These are phyloP conservation scores for Zymoseptoria crescenta DNA, from an alignment of 2,329 filamentous ascomycete species.

Conservation along the genomic window DNA sequence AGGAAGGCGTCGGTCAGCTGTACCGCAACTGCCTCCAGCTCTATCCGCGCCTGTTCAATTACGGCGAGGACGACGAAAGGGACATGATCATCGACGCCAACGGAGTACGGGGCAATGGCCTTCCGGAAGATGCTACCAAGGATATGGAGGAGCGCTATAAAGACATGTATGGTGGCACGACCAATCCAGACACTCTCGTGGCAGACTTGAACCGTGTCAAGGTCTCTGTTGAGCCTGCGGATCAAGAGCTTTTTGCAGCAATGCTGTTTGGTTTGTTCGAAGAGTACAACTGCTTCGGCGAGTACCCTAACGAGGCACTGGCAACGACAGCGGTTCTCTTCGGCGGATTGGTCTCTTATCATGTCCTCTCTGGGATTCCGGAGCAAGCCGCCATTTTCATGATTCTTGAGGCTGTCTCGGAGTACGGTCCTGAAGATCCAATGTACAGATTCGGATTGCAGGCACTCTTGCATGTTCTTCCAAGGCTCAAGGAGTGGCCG, in stretches of 20 bases:
- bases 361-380: slow-evolving; percentile 80
- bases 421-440: slow-evolving; percentile 70
- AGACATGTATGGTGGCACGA: slow-evolving; percentile 90
- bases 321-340: slow-evolving; percentile 95
- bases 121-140: slow-evolving; percentile 70
- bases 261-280: slow-evolving; percentile 98
- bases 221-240: slow-evolving; percentile 69
- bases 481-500: slow-evolving; percentile 86
- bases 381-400: slow-evolving; percentile 92
- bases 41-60: slow-evolving; percentile 93
- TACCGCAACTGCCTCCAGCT: slow-evolving; percentile 85
- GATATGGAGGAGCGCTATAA: slow-evolving; percentile 98
- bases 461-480: slow-evolving; percentile 79
- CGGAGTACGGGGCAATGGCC: slow-evolving; percentile 64
- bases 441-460: slow-evolving; percentile 99
- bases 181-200: slow-evolving; percentile 78
- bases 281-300: slow-evolving; percentile 89
- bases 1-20: slow-evolving; percentile 67
- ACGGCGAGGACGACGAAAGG: slow-evolving; percentile 66
- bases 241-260: slow-evolving; percentile 93
- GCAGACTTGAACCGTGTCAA: slow-evolving; percentile 81
- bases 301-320: slow-evolving; percentile 91
- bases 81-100: slow-evolving; percentile 88
- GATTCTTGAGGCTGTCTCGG: slow-evolving; percentile 92
- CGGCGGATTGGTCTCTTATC: slow-evolving; percentile 79